A percentile compares a stretch with the other conserved stretches of the same genome.
phyloP scores from a whole-genome alignment of 1,139 yeast genomes.

The Saccharomyces hybrid region DNA sequence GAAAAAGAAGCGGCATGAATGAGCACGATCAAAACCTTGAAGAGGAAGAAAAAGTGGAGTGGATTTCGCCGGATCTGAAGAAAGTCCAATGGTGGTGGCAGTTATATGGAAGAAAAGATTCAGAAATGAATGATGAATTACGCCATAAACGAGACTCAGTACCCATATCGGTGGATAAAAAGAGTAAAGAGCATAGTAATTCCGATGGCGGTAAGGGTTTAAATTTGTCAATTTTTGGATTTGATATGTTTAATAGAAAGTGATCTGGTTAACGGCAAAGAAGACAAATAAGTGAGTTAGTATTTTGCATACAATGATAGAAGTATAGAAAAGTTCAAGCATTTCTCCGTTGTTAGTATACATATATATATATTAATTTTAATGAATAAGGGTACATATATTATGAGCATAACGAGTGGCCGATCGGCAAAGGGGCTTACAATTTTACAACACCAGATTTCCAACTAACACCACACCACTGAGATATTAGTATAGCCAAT shows the following conservation, averaged over 20 bases:
- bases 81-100: constrained; percentile 86
- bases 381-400: neutral
- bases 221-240: constrained; percentile 16
- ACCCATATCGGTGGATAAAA: neutral
- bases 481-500: constrained; percentile 57
- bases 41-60: constrained; percentile 36
- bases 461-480: constrained; percentile 72
- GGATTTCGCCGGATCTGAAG: constrained; percentile 58
- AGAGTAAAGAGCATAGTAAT: neutral
- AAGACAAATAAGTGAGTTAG: neutral
- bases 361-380: neutral
- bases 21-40: constrained; percentile 6
- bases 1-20: neutral
- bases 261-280: neutral
- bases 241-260: constrained; percentile 12
- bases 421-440: constrained; percentile 4
- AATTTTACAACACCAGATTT: constrained; percentile 31
- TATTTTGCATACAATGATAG: neutral
- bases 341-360: neutral
- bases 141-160: neutral
- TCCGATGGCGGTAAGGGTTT: constrained; percentile 8
- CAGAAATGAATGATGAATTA: constrained; percentile 58
- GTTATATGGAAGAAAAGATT: constrained; percentile 65
- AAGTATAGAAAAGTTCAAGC: neutral
- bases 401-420: neutral